Conservation (phyloP, 2,329 filamentous ascomycete species). For the Dendryphion nanum region DNA sequence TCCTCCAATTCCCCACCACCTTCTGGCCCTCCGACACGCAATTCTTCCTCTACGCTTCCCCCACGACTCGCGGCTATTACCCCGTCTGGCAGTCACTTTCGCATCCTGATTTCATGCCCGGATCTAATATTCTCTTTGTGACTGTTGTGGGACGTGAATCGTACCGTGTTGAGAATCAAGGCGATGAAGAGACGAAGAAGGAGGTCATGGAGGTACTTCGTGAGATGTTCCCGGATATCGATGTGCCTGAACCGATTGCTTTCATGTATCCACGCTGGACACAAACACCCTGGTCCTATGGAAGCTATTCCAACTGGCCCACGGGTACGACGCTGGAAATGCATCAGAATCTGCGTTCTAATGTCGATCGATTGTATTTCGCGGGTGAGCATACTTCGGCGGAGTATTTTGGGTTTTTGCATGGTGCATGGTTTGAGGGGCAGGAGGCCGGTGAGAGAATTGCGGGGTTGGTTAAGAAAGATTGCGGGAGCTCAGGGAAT, state of each 20-base stretch:
- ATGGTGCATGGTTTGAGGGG: conserved; percentile 44
- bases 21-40: conserved; percentile 62
- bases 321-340: conserved; percentile 60
- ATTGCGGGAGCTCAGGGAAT: conserved; percentile 20
- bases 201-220: conserved; percentile 59
- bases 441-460: conserved; percentile 31
- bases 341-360: conserved; percentile 68
- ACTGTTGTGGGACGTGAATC: conserved; percentile 60
- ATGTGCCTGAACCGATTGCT: conserved; percentile 58
- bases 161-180: conserved; percentile 59
- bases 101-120: conserved; percentile 56
- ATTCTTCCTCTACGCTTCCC: conserved; percentile 55
- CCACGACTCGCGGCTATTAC: conserved; percentile 51
- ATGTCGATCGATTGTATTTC: conserved; percentile 61
- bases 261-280: conserved; percentile 64
- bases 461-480: conserved; percentile 23
- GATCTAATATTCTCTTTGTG: conserved; percentile 64
- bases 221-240: conserved; percentile 59
- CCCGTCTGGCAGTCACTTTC: conserved; percentile 66
- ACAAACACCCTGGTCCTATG: conserved; percentile 49
- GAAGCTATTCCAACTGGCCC: conserved; percentile 69
- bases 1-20: conserved; percentile 64
- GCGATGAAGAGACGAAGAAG: conserved; percentile 55
- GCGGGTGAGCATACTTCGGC: conserved; percentile 64
- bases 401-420: conserved; percentile 65